phyloP scores from a whole-genome alignment of 1,139 yeast species.

The Sugiyamaella xylanicola region DNA sequence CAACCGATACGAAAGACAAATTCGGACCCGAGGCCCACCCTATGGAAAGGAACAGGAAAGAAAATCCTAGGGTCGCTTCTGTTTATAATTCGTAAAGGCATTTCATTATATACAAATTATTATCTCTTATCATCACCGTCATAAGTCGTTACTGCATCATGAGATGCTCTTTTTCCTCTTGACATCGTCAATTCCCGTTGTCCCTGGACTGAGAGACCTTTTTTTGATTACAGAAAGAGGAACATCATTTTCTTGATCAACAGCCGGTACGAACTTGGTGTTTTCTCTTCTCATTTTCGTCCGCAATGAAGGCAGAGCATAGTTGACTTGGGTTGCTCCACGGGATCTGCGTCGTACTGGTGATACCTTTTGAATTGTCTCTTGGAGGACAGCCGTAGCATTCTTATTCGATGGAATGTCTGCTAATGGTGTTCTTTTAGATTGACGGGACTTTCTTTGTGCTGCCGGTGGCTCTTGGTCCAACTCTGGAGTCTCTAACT shows the following conservation, averaged over 20 bases:
- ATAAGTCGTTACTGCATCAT: conserved; percentile 4
- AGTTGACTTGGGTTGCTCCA: conserved; percentile 49
- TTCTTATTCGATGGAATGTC: conserved; percentile 10
- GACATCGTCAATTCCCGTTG: background rate
- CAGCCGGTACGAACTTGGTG: conserved; percentile 61
- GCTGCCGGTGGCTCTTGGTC: background rate
- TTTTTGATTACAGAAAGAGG: background rate
- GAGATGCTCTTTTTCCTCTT: conserved; percentile 11
- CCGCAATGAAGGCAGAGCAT: conserved; percentile 67
- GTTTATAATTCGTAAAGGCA: too few relatives aligned
- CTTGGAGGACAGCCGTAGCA: conserved; percentile 3
- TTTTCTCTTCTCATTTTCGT: conserved; percentile 73
- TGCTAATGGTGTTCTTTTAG: conserved; percentile 11
- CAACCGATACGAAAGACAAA: too few relatives aligned
- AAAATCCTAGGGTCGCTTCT: too few relatives aligned
- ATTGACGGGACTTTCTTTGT: background rate
- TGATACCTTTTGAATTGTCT: conserved; percentile 11
- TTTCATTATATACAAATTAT: conserved; percentile 4
- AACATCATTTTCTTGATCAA: conserved; percentile 23
- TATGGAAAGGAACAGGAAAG: too few relatives aligned
- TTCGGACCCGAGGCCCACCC: too few relatives aligned
- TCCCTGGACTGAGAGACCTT: conserved; percentile 1
- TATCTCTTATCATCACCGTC: conserved; percentile 10
- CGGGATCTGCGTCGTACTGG: conserved; percentile 30
- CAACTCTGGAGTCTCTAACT: background rate